Evolutionary conservation across 495 filamentous ascomycete genomes (phyloP).

Genomic region (Echria macrotheca): DNA sequence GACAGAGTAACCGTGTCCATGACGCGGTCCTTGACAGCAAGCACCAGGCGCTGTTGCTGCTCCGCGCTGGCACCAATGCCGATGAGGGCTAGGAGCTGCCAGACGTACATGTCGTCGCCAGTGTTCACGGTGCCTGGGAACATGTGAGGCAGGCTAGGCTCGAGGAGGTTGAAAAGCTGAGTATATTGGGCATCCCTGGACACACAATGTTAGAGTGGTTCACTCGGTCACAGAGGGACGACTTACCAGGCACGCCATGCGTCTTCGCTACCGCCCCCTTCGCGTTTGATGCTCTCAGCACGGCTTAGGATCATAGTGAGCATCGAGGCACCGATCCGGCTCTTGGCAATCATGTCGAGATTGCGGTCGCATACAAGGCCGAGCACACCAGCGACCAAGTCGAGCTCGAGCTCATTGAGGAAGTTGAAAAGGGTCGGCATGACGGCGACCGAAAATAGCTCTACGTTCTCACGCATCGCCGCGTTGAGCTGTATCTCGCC

Average conservation of each 20-base stretch:
- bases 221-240: too few relatives aligned
- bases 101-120: slow-evolving; percentile 88
- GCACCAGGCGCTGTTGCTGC: slow-evolving; percentile 88
- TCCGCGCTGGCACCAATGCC: slow-evolving; percentile 87
- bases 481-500: slow-evolving; percentile 64
- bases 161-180: slow-evolving; percentile 77
- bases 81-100: slow-evolving; percentile 93
- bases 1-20: slow-evolving; percentile 89
- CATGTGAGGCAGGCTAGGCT: slow-evolving; percentile 72
- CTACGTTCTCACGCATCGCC: slow-evolving; percentile 79
- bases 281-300: slow-evolving; percentile 86
- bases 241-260: slow-evolving; percentile 79
- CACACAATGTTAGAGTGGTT: too few relatives aligned
- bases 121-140: slow-evolving; percentile 81
- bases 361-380: slow-evolving; percentile 80
- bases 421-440: slow-evolving; percentile 85
- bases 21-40: slow-evolving; percentile 95
- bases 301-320: slow-evolving; percentile 93
- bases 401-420: slow-evolving; percentile 82
- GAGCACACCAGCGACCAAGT: slow-evolving; percentile 82
- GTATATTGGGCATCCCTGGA: slow-evolving; percentile 63
- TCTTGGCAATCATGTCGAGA: slow-evolving; percentile 69
- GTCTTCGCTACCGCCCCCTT: slow-evolving; percentile 58
- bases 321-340: slow-evolving; percentile 78
- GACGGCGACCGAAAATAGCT: slow-evolving; percentile 79